Base-by-base conservation (phyloP, 768 basidiomycete genomes). In the Russula brevipes region DNA sequence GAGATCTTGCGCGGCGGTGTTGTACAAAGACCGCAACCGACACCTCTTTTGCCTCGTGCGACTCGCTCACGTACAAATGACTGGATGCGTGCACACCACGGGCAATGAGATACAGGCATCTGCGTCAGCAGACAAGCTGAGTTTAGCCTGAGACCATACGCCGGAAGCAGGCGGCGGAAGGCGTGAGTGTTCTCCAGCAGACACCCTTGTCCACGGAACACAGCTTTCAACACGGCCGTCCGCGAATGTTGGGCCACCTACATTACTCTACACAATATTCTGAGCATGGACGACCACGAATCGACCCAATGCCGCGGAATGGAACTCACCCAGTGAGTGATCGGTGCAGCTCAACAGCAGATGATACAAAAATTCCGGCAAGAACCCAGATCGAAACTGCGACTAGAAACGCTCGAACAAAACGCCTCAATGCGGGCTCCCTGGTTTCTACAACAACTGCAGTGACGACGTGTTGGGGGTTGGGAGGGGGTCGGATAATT, bases 31-130 rank as follows among this genome's bases (percentile, higher is more conserved):
- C 66, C 44, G 70, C 69, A 24, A 80, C 70, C n/a, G 65, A 67
- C 2, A 74, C 73, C 19, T 66, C 54, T 33, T 65, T 41, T 52
- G 44, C 33, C 36, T 66, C 54, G 35, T 16, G 36, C 24, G 63
- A 64, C 44, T 66, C 58, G 10, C 33, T 41, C n/a, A 64, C 44
- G 17, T 60, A 52, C 30, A 66, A 47, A 14, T 41, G 17, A 36
- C 53, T 72, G 64, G 57, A 72, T 60, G 33, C 59, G 61, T 64
- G 62, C 0, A 38, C 49, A 14, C 76, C 76, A 41, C 67, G 72
- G 52, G 76, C 66, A 12, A 72, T 6, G 33, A 78, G 62, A 54
- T 68, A 74, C 50, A 77, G 65, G 51, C 61, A 42, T 77, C 73
- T 10, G 72, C 66, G 36, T 71, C 54, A 44, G 71, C 41, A 12